Base-by-base conservation (phyloP, 805 yeast species). In the Teunomyces funiuensis region DNA sequence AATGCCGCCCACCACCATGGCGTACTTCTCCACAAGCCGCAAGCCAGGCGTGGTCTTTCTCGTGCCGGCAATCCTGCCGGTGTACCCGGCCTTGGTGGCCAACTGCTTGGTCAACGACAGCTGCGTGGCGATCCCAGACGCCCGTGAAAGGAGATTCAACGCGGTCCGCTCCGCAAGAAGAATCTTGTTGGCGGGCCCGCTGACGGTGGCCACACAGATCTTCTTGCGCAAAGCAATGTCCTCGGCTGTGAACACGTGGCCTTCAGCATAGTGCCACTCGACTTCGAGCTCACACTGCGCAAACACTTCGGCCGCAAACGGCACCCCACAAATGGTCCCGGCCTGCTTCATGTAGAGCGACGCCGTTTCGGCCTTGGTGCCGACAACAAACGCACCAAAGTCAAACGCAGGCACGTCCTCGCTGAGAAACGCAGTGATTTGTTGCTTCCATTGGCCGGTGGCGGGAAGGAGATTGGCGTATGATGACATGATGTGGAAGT, bases 41-140 rank as follows among this genome's bases (percentile, higher is more conserved):
- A 90, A 75, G 0, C 98, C 98, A 0, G 98, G 98, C 0, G 98
- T 91, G n/a, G 97, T 91, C 65, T 90, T 90, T 58, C 98, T 78
- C 1, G 98, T 90, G 5, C 97, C 98, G 0, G 98, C 97, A 58
- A 90, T 88, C 17, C 83, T 74, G 0, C 98, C 98, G 3, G 67
- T 67, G 58, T 80, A 91, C 0, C 95, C 93, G 4, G 76, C 65
- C 30, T 75, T 64, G 42, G 81, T 75, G 1, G 97, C 96, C 43
- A 78, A 61, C 5, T 65, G 56, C 39, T 81, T 67, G 3, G 90
- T 76, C 20, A 67, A 62, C 39, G 69, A 63, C 0, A 93, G 80
- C 45, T 80, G 80, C 0, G 96, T 85, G 7, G 97, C 96, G 33
- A 90, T 77, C 1, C 98, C 98, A 3, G 95, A 83, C 25, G 88